Evolutionary conservation across 164 flowering plant species (phyloP).

Genomic region (Stephania cephalantha): DNA sequence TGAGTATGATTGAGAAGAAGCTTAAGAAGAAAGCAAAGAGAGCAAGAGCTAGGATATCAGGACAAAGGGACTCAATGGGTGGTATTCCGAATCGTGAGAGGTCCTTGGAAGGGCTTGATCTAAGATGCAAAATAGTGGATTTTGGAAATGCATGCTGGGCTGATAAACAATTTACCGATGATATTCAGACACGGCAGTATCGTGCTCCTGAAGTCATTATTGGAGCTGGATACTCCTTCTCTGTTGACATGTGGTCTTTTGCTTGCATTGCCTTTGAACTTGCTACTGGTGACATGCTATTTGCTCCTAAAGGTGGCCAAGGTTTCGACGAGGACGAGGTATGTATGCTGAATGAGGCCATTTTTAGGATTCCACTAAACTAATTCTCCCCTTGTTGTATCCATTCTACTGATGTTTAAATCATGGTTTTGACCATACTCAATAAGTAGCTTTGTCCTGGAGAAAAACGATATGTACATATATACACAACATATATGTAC

Average conservation of each 20-base stretch:
- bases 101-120: slow-evolving; percentile 67
- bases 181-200: slow-evolving; percentile 92
- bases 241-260: slow-evolving; percentile 97
- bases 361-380: not conserved
- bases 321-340: slow-evolving; percentile 91
- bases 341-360: slow-evolving; percentile 6
- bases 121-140: slow-evolving; percentile 89
- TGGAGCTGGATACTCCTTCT: slow-evolving; percentile 60
- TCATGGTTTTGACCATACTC: no score
- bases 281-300: slow-evolving; percentile 94
- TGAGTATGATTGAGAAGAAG: slow-evolving; percentile 58
- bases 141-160: slow-evolving; percentile 97
- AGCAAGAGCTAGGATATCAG: slow-evolving; percentile 73
- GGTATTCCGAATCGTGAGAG: slow-evolving; percentile 38
- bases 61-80: slow-evolving; percentile 58
- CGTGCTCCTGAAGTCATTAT: slow-evolving; percentile 94
- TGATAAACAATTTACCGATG: slow-evolving; percentile 62
- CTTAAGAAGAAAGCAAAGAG: slow-evolving; percentile 73
- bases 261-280: slow-evolving; percentile 92
- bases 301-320: slow-evolving; percentile 73
- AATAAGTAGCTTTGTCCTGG: not conserved
- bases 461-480: not conserved
- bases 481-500: not conserved
- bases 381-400: no score
- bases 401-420: no score